Conservation (phyloP, 2,329 filamentous ascomycete species). For the Cucurbitaria berberidis region DNA sequence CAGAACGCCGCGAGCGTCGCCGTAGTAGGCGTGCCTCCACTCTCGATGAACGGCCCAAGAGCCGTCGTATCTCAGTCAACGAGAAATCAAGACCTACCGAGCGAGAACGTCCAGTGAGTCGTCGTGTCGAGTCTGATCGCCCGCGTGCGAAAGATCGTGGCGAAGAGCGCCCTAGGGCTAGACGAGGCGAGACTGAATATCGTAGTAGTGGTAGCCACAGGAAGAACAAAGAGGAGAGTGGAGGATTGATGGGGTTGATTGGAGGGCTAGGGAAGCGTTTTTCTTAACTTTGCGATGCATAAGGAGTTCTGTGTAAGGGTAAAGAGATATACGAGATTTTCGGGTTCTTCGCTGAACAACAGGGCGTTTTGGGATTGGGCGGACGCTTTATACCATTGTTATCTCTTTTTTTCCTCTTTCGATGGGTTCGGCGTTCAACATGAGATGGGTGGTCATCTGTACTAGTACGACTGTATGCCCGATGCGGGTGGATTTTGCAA, state of each 20-base stretch:
- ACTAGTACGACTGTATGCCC: constrained; percentile 6
- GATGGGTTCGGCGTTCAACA: background rate
- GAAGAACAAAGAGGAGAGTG: constrained; percentile 40
- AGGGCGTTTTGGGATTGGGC: constrained; percentile 15
- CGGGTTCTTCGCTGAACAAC: constrained; percentile 17
- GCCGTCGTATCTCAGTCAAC: constrained; percentile 38
- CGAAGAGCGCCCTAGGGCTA: constrained; percentile 30
- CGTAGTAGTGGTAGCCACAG: constrained; percentile 19
- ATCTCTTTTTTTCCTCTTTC: background rate
- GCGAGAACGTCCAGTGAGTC: constrained; percentile 37
- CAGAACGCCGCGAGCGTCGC: constrained; percentile 35
- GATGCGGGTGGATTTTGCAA: background rate
- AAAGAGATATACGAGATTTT: background rate
- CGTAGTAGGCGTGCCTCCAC: constrained; percentile 33
- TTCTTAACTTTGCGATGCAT: constrained; percentile 15
- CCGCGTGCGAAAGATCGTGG: constrained; percentile 29
- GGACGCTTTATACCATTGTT: constrained; percentile 22
- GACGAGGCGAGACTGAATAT: constrained; percentile 35
- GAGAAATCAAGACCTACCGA: constrained; percentile 38
- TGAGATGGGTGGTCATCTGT: constrained; percentile 11
- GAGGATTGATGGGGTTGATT: constrained; percentile 39
- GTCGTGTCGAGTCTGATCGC: constrained; percentile 38
- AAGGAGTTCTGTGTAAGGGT: background rate
- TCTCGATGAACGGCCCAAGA: constrained; percentile 38
- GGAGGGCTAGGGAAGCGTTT: constrained; percentile 42